Conservation (phyloP, 495 filamentous ascomycete genomes). For the Annulohypoxylon bovei region DNA sequence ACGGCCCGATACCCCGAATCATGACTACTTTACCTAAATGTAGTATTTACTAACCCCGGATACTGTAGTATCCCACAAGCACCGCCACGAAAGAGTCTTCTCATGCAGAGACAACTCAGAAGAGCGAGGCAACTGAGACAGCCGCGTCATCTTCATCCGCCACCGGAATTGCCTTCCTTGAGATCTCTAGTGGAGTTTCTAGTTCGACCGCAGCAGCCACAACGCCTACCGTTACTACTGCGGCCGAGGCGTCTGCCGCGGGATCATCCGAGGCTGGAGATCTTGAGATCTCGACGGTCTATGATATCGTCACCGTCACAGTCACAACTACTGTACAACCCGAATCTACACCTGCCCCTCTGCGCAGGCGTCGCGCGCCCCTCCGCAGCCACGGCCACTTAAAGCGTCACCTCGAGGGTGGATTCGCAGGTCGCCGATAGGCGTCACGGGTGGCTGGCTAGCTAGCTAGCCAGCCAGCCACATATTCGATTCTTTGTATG, state of each 20-base stretch:
- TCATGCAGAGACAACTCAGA: slow-evolving; percentile 2
- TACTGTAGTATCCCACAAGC: slow-evolving; percentile 17
- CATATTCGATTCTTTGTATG: slow-evolving; percentile 32
- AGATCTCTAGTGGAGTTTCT: slow-evolving; percentile 37
- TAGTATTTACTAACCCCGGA: slow-evolving; percentile 19
- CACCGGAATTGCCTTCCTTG: slow-evolving; percentile 24
- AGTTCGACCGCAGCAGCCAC: slow-evolving; percentile 53
- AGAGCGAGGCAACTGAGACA: neutral
- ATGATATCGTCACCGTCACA: slow-evolving; percentile 63
- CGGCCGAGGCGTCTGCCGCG: slow-evolving; percentile 35
- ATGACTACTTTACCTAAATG: neutral
- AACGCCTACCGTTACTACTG: slow-evolving; percentile 45
- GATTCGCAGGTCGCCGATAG: slow-evolving; percentile 39
- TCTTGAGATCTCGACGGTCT: slow-evolving; percentile 62
- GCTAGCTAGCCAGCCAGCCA: neutral
- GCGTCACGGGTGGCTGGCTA: neutral
- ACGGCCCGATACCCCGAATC: neutral
- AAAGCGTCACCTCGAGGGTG: slow-evolving; percentile 34
- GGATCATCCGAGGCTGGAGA: slow-evolving; percentile 49
- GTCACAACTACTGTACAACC: slow-evolving; percentile 38
- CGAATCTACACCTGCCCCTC: slow-evolving; percentile 18
- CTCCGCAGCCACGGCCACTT: slow-evolving; percentile 39
- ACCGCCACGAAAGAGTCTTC: slow-evolving; percentile 1
- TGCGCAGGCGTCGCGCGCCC: slow-evolving; percentile 33
- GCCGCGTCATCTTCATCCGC: slow-evolving; percentile 1